phyloP scores from a whole-genome alignment of 148 eudicot genomes.

The Mesembryanthemum crystallinum region DNA sequence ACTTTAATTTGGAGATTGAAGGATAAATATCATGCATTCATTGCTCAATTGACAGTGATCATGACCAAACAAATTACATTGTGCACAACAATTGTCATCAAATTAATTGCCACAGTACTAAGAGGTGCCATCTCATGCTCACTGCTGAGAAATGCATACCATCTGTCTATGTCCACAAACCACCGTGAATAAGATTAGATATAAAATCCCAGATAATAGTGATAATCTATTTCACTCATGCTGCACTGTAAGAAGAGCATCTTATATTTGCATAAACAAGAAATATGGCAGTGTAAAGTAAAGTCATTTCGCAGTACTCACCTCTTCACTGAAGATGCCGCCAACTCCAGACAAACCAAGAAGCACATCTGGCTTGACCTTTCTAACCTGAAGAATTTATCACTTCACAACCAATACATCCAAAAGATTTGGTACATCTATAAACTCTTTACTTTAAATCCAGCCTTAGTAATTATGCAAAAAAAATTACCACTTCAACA shows the following conservation, averaged over 20 bases:
- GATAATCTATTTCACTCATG: constrained; percentile 1
- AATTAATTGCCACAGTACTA: neutral
- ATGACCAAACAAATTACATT: neutral
- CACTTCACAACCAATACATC: constrained; percentile 20
- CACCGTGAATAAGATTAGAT: neutral
- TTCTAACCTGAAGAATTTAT: constrained; percentile 56
- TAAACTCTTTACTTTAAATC: neutral
- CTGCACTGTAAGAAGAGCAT: neutral
- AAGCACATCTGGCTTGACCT: constrained; percentile 96
- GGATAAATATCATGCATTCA: neutral
- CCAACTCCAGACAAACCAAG: constrained; percentile 99
- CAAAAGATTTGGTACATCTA: constrained; percentile 4
- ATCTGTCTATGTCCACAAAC: neutral
- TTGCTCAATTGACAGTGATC: neutral
- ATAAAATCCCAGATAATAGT: neutral
- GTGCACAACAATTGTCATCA: neutral
- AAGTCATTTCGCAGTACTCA: constrained; percentile 12
- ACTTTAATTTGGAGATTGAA: neutral
- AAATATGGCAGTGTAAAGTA: too few relatives aligned
- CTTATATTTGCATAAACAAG: too few relatives aligned
- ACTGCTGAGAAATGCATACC: neutral
- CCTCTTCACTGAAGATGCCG: constrained; percentile 90
- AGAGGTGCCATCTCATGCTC: neutral
- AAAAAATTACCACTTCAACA: constrained; percentile 73
- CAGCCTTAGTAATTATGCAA: neutral